Evolutionary conservation across 306 rosid genomes (phyloP).

Genomic region (Neltuma alba): DNA sequence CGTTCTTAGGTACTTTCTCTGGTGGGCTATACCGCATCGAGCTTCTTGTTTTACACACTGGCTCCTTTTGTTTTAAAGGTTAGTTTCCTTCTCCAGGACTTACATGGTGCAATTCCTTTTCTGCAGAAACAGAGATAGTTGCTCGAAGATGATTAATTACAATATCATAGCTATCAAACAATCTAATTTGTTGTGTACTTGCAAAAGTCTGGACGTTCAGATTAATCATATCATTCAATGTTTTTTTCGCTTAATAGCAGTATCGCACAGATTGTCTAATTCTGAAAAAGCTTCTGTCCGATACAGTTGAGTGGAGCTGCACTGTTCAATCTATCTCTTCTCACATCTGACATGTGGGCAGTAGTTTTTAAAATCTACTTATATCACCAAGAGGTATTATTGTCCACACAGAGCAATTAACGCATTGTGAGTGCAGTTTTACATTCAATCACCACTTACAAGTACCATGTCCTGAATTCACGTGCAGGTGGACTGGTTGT

Average conservation of each 20-base stretch:
- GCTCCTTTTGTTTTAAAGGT: conserved; percentile 48
- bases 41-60: conserved; percentile 35
- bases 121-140: not conserved
- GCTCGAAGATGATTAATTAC: not conserved
- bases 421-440: not conserved
- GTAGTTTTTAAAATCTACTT: conserved; percentile 35
- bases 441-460: not conserved
- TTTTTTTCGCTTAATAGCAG: not conserved
- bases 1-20: conserved; percentile 36
- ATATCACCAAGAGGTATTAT: conserved; percentile 39
- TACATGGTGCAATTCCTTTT: not conserved
- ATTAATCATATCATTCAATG: not conserved
- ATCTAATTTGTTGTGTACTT: not conserved
- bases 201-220: too few species aligned
- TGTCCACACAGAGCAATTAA: not conserved
- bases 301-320: conserved; percentile 44
- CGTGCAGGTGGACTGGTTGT: conserved; percentile 67
- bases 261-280: not conserved
- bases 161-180: not conserved
- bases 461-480: not conserved
- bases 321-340: conserved; percentile 44
- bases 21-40: conserved; percentile 31
- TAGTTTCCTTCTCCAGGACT: conserved; percentile 25
- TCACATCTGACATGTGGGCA: conserved; percentile 43
- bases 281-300: not conserved